phyloP scores from a whole-genome alignment of 768 basidiomycete genomes.

The Lactarius deliciosus region DNA sequence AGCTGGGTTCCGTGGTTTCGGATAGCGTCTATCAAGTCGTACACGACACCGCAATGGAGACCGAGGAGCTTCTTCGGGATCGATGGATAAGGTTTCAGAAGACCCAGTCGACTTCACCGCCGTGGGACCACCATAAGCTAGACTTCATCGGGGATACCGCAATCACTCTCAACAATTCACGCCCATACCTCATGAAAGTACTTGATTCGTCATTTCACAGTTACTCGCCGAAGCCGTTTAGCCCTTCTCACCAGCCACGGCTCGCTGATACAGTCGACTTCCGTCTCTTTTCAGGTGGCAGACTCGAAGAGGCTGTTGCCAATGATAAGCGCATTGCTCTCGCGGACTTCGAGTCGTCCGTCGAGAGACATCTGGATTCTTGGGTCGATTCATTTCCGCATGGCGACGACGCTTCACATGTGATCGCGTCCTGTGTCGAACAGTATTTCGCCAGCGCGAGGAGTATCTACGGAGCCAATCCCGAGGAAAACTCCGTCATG shows the following conservation, averaged over 20 bases:
- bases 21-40: not conserved
- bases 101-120: not conserved
- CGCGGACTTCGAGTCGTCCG: not conserved
- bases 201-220: not conserved
- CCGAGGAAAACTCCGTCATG: constrained; percentile 11
- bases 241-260: not conserved
- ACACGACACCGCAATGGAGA: not conserved
- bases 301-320: not conserved
- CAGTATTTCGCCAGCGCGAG: constrained; percentile 5
- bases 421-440: constrained; percentile 8
- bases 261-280: not conserved
- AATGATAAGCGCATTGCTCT: not conserved
- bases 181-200: not conserved
- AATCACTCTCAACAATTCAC: constrained; percentile 1
- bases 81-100: not conserved
- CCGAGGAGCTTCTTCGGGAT: not conserved
- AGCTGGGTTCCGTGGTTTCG: not conserved
- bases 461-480: not conserved
- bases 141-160: not conserved
- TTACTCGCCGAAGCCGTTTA: not conserved
- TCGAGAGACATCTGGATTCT: not conserved
- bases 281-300: not conserved
- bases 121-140: not conserved
- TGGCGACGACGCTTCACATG: not conserved
- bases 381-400: not conserved